These are phyloP conservation scores for Malus domestica DNA, from an alignment of 306 rosid species.

Conservation along the genomic window ASM211411v1 NC_041804.1:16116501-16117000, in stretches of 20 bases:
- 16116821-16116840: background rate
- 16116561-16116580: no score
- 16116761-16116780: background rate
- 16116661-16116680: background rate
- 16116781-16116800: background rate
- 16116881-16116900: background rate
- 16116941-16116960: conserved; percentile 53
- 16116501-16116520: no score
- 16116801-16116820: background rate
- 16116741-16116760: background rate
- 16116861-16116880: background rate
- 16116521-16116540: no score
- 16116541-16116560: no score
- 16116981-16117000: conserved; percentile 5
- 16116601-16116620: background rate
- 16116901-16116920: conserved; percentile 53
- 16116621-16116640: background rate
- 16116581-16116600: no score
- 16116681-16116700: background rate
- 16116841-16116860: background rate
- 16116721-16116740: no score
- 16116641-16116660: background rate
- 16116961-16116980: conserved; percentile 44
- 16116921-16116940: conserved; percentile 55
- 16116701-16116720: background rate